Evolutionary conservation across 169 alveolate genomes (phyloP).

Genomic region (Cytauxzoon felis): DNA sequence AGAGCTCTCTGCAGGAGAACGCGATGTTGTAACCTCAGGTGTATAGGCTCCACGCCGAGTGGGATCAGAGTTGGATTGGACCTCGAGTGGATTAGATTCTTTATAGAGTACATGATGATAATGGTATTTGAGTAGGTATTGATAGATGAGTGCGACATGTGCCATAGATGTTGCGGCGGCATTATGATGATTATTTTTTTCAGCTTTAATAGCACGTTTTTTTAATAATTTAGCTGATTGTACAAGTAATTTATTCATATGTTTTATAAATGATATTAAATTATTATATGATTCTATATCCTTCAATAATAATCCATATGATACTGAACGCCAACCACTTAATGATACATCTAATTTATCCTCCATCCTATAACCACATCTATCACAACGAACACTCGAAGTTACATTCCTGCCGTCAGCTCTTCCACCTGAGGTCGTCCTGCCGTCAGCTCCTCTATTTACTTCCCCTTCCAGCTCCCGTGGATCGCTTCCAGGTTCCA

Average conservation of each 20-base stretch:
- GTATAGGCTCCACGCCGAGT: too few relatives aligned
- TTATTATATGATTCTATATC: constrained; percentile 21
- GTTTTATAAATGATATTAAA: constrained; percentile 34
- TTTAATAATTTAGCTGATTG: constrained; percentile 43
- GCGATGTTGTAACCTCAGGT: too few relatives aligned
- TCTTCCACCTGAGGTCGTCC: too few relatives aligned
- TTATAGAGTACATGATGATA: too few relatives aligned
- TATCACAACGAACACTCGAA: constrained; percentile 31
- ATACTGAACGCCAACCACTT: constrained; percentile 38
- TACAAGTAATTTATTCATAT: constrained; percentile 30
- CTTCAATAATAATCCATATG: constrained; percentile 13
- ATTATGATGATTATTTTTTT: constrained; percentile 45
- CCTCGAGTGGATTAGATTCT: constrained; percentile 22
- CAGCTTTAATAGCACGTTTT: constrained; percentile 53
- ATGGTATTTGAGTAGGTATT: constrained; percentile 21
- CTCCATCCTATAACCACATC: constrained; percentile 16
- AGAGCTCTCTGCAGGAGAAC: too few relatives aligned
- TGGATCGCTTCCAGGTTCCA: constrained; percentile 1
- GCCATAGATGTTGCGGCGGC: constrained; percentile 61
- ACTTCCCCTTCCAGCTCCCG: constrained; percentile 16
- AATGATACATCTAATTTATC: constrained; percentile 4
- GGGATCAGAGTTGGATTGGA: too few relatives aligned
- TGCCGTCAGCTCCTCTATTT: constrained; percentile 16
- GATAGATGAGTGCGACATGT: constrained; percentile 50
- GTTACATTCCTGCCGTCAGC: too few relatives aligned